Base-by-base conservation (phyloP, 176 grass and related monocot genomes). In the Zea luxurians region DNA sequence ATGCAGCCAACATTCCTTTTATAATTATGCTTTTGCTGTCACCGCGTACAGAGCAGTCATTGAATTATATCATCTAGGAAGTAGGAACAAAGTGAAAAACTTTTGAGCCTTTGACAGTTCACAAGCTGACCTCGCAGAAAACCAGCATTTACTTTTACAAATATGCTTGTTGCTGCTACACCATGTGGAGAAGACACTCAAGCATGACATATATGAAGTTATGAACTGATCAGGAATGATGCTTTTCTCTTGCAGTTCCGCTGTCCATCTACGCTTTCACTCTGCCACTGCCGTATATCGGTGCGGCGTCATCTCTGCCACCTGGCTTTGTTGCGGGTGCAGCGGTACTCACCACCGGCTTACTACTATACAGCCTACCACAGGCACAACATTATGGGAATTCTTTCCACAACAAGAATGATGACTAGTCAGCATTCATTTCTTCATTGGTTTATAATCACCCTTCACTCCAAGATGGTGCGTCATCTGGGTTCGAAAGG, bases 251-350 rank as follows among this genome's bases (percentile, higher is more conserved):
- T 92, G 91, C 88, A 99, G 96, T 99, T 85, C 96, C 96, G 0
- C 55, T 99, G 77, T 91, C 96, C 20, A 99, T 99, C 88, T 99
- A 99, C 7, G 96, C 92, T 13, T 99, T 96, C 81, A 99, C 96
- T 41, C 78, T 99, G 52, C 96, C 96, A n/a, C 66, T 96, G 82
- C 96, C 96, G 0, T 99, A 99, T 73, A 99, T 99, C 9, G 92
- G 90, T 49, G 85, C 78, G 62, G 76, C 96, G 5, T 92, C 96
- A 18, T 73, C 90, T 37, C 90, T 99, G 21, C 96, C 96, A 34
- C 70, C 83, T 7, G 96, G 96, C 6, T 99, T 99, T 36, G 86
- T 96, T 63, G 72, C 83, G 1, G 96, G 96, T 13, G 96, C 92
- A 35, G 73, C 27, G 1, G 90, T 99, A 37, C 90, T 96, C 21